These are phyloP conservation scores for Plasmopara muralis DNA, from an alignment of 352 stramenopile species.

Conservation along the genomic window DNA sequence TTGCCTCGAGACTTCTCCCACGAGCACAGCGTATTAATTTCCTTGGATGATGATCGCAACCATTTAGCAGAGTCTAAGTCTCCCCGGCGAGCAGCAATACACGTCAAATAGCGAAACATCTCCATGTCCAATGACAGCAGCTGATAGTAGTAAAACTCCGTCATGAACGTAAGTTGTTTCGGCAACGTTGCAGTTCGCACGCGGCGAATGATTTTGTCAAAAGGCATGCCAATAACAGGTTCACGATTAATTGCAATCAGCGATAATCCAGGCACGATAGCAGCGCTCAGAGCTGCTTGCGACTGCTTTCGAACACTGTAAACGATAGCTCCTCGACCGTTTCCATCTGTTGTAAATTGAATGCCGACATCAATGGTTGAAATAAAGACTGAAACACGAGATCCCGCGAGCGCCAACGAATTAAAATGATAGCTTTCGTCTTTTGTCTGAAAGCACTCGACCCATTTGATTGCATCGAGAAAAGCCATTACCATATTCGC, in stretches of 20 bases:
- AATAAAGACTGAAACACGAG: slow-evolving; percentile 67
- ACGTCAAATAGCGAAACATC: slow-evolving; percentile 78
- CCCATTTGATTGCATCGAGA: slow-evolving; percentile 72
- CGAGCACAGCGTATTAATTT: slow-evolving; percentile 57
- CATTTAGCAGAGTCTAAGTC: slow-evolving; percentile 65
- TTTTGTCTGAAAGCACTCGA: slow-evolving; percentile 48
- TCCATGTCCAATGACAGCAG: slow-evolving; percentile 63
- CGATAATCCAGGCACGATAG: slow-evolving; percentile 62
- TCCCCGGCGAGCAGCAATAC: slow-evolving; percentile 56
- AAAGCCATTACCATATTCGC: slow-evolving; percentile 49
- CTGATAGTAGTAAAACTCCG: slow-evolving; percentile 83
- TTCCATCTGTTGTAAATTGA: slow-evolving; percentile 73
- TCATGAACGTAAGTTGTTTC: slow-evolving; percentile 79
- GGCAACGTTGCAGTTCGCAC: slow-evolving; percentile 58
- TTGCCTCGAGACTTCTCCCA: slow-evolving; percentile 71
- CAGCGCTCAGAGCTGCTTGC: slow-evolving; percentile 64
- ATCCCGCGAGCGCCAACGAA: slow-evolving; percentile 39
- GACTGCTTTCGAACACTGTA: slow-evolving; percentile 72
- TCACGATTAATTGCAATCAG: slow-evolving; percentile 81
- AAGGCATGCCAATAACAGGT: slow-evolving; percentile 70
- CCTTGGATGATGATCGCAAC: slow-evolving; percentile 41
- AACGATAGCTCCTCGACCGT: slow-evolving; percentile 69
- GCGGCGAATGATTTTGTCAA: slow-evolving; percentile 63
- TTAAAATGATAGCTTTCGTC: slow-evolving; percentile 36
- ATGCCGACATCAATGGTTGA: slow-evolving; percentile 80